These are phyloP conservation scores for Amphirosellinia nigrospora DNA, from an alignment of 495 filamentous ascomycete species.

Conservation along the genomic window DNA sequence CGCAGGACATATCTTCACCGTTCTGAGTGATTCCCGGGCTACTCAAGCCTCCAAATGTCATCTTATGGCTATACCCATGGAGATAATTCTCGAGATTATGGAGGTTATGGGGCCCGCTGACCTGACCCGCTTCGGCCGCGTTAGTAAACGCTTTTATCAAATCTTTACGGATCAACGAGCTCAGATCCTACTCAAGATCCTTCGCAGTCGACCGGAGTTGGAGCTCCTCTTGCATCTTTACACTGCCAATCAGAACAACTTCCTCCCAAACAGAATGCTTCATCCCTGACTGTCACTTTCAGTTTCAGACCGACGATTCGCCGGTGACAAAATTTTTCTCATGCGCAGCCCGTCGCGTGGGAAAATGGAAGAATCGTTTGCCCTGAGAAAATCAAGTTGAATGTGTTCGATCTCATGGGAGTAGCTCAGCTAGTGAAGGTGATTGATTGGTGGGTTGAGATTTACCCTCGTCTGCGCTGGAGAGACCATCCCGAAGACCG, in stretches of 20 bases:
- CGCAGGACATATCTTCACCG: neutral
- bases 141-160: slow-evolving; percentile 30
- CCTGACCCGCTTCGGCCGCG: slow-evolving; percentile 31
- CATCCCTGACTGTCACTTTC: slow-evolving; percentile 28
- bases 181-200: slow-evolving; percentile 32
- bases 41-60: neutral
- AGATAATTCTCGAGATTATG: slow-evolving; percentile 44
- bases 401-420: slow-evolving; percentile 15
- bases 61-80: slow-evolving; percentile 33
- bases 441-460: slow-evolving; percentile 54
- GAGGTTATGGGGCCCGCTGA: slow-evolving; percentile 37
- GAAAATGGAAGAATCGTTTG: slow-evolving; percentile 20
- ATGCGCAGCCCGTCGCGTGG: slow-evolving; percentile 25
- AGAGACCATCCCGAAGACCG: slow-evolving; percentile 62
- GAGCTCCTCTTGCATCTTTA: slow-evolving; percentile 26
- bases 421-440: slow-evolving; percentile 31
- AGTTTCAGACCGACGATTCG: neutral
- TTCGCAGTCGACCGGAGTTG: slow-evolving; percentile 34
- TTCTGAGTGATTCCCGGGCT: neutral
- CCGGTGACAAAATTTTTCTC: slow-evolving; percentile 22
- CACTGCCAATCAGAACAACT: slow-evolving; percentile 23
- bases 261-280: slow-evolving; percentile 25
- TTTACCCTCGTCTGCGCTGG: slow-evolving; percentile 75
- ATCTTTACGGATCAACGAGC: slow-evolving; percentile 36
- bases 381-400: slow-evolving; percentile 23